A percentile compares a stretch with the other conserved stretches of the same genome.
Evolutionary conservation across 2,329 filamentous ascomycete genomes (phyloP).

Genomic region (Apiospora marii): DNA sequence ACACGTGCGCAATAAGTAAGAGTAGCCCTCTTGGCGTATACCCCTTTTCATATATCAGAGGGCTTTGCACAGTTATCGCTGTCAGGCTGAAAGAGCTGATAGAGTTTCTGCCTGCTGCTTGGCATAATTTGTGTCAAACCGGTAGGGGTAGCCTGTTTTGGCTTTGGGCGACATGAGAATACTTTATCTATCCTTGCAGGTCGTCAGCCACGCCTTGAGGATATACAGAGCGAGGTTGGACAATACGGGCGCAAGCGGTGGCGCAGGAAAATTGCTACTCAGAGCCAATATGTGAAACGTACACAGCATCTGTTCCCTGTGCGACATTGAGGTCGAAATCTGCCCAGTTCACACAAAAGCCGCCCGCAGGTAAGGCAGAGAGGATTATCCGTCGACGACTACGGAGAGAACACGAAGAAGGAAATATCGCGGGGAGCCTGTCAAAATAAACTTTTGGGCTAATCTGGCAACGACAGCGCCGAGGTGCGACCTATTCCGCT

Average conservation of each 20-base stretch:
- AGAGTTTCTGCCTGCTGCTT: not conserved
- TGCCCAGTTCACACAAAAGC: not conserved
- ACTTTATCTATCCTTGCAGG: not conserved
- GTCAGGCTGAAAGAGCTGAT: not conserved
- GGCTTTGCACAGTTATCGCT: not conserved
- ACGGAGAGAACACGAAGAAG: too few species aligned
- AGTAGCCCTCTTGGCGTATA: not conserved
- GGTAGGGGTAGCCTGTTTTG: not conserved
- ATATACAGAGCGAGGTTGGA: not conserved
- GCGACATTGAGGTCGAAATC: not conserved
- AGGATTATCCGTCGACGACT: not conserved
- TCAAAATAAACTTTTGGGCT: not conserved
- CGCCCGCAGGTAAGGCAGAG: not conserved
- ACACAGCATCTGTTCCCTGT: too few species aligned
- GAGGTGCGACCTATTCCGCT: not conserved
- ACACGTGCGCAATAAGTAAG: not conserved
- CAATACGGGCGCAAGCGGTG: not conserved
- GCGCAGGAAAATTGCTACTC: not conserved
- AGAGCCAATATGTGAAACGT: not conserved
- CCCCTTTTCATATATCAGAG: not conserved
- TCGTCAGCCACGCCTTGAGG: not conserved
- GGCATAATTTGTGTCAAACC: not conserved
- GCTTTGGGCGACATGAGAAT: not conserved
- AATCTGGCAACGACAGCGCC: not conserved
- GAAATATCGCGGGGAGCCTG: not conserved